Percentiles rank a stretch among this genome's conserved stretches.
Evolutionary conservation across 78 protist species (phyloP).

Genomic region (Neovahlkampfia damariscottae): DNA sequence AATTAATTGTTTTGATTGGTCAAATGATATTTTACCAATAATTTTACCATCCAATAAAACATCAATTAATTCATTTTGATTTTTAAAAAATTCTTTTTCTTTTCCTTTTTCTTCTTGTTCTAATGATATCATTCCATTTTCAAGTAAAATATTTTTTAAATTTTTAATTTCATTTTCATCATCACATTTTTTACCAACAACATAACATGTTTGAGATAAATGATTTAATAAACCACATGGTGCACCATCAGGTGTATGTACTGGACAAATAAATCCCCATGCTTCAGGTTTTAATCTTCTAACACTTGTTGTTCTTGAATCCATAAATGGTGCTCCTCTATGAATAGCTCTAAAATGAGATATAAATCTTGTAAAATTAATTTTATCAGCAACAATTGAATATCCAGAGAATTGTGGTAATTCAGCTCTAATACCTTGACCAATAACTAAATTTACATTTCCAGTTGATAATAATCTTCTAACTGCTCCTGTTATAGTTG

Average conservation of each 20-base stretch:
- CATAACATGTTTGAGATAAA: slow-evolving; percentile 39
- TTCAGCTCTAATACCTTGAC: neutral
- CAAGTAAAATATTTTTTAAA: neutral
- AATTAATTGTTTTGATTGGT: neutral
- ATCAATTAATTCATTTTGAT: neutral
- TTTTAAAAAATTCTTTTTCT: too few species aligned
- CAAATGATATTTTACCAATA: neutral
- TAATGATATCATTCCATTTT: neutral
- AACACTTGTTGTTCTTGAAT: slow-evolving; percentile 66
- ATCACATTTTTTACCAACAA: neutral
- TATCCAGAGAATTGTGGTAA: slow-evolving; percentile 62
- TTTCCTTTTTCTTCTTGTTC: too few species aligned
- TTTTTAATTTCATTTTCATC: neutral
- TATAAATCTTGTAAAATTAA: slow-evolving; percentile 80
- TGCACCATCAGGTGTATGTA: slow-evolving; percentile 99
- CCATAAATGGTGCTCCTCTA: slow-evolving; percentile 13
- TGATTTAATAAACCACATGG: slow-evolving; percentile 98
- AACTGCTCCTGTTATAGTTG: slow-evolving; percentile 22
- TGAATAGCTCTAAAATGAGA: slow-evolving; percentile 41
- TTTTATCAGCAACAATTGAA: slow-evolving; percentile 84
- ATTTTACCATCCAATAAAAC: neutral
- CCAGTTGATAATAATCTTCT: slow-evolving; percentile 79
- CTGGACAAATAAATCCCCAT: slow-evolving; percentile 97
- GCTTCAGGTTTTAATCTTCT: slow-evolving; percentile 90
- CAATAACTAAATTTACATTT: slow-evolving; percentile 27